A percentile compares a stretch with the other conserved stretches of the same genome.
Evolutionary conservation across 805 yeast species (phyloP).

Genomic region (Saccharomycopsis javanensis): DNA sequence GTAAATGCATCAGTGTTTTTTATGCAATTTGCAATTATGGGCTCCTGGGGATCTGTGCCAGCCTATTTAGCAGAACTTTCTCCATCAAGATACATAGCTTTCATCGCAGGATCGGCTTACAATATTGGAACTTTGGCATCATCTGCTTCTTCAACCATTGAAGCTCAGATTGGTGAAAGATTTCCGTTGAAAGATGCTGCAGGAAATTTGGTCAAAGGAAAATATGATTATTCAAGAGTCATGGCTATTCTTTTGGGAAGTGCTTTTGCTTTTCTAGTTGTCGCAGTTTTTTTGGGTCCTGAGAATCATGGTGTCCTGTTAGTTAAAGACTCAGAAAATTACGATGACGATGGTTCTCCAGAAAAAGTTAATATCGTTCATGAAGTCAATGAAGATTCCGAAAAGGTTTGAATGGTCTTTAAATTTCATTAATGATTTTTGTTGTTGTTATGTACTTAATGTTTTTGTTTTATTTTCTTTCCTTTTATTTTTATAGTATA

Average conservation of each 20-base stretch:
- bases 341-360: not conserved
- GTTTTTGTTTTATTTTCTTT: no score
- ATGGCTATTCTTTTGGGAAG: slow-evolving; percentile 63
- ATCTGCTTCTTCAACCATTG: slow-evolving; percentile 61
- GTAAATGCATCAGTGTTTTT: slow-evolving; percentile 53
- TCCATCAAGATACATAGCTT: slow-evolving; percentile 40
- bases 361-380: no score
- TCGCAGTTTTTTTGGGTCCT: slow-evolving; percentile 49
- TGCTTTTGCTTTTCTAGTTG: slow-evolving; percentile 43
- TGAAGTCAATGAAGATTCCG: no score
- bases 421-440: no score
- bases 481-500: no score
- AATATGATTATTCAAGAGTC: slow-evolving; percentile 45
- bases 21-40: slow-evolving; percentile 55
- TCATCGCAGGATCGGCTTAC: slow-evolving; percentile 53
- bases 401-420: no score
- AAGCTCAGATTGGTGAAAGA: slow-evolving; percentile 48
- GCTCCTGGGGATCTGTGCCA: slow-evolving; percentile 63
- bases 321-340: not conserved
- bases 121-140: slow-evolving; percentile 62
- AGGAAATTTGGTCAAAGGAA: slow-evolving; percentile 27
- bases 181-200: slow-evolving; percentile 33
- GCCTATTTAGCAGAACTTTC: slow-evolving; percentile 52
- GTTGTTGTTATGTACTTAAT: no score
- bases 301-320: slow-evolving; percentile 30